Evolutionary conservation across 441 rosid genomes (phyloP), one percentile per base, ranked within the genome.

Genomic region (Rhodomyrtus psidioides): DNA sequence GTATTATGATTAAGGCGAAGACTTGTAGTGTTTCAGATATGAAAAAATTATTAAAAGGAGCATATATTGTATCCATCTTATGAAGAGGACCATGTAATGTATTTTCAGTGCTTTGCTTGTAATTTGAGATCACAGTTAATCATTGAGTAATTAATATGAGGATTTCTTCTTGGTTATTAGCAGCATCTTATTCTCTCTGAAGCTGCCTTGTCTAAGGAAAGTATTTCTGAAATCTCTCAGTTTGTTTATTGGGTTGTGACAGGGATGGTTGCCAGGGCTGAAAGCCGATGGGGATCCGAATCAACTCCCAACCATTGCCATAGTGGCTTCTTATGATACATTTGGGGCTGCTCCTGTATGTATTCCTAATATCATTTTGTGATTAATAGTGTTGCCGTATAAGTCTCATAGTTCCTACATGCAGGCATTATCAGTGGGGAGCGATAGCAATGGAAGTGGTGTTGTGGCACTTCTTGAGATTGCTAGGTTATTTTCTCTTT

Each of bases 381-480:
- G 46, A 30, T 53, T 39, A 76, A 10, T 54, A 2, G 57, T 21
- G 59, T 58, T 59, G 46, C 17, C 34, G 44, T 87, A 82, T 60
- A 81, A 75, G 81, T 82, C 59, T 85, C 42, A 82, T 39, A 83
- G 86, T 88, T 89, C 88, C 46, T 86, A 30, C 85, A 17, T 91
- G 92, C 90, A 96, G 99, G 98, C 98, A 88, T 89, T 97, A 90
- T 94, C 99, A 39, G 95, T 94, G 53, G 99, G 99, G 89, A 94
- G 98, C 87, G 99, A 96, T 89, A 97, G 99, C 94, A 96, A 94
- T 90, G 99, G 99, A 57, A 97, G 99, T 85, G 99, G 99, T 12
- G 91, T 95, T 51, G 98, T 93, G 88, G 98, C 95, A 26, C 96
- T 97, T 90, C 99, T 97, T 87, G 99, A 97, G 90, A 91, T 96